Evolutionary conservation across 768 basidiomycete genomes (phyloP), one percentile per base, ranked within the genome.

Genomic region (Termitomyces titanicus): DNA sequence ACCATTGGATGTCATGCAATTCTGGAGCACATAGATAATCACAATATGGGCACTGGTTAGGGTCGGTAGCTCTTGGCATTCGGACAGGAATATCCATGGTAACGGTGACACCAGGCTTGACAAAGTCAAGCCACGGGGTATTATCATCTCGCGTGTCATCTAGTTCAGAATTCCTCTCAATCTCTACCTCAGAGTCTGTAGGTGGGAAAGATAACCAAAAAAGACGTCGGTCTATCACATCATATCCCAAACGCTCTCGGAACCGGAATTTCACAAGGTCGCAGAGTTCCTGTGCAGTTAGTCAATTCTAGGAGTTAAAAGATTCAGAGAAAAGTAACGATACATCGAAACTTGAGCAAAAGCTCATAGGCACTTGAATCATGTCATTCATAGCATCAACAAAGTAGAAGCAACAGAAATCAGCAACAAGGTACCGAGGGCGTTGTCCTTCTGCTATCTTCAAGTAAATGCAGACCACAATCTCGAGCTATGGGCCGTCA

Each of bases 341-440:
- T 17, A 51, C 50, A 37, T 17, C 39, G 6, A 17, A 37, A 20
- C 13, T 54, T 2, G 18, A n/a, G 24, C 53, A 39, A 13, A 39
- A 45, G 8, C 33, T 37, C 45, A 54, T 18, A 0, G 45, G 22
- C 8, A 54, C 53, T 8, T 35, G 18, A 1, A 31, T n/a, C 5
- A 4, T 54, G 18, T 54, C 45, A 15, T 54, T 54, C 37, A 40
- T 54, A 0, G 53, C 53, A 40, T 54, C 53, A 11, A 54, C 42
- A 24, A 52, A 24, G 18, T 52, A 44, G 2, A 52, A 12, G n/a
- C 47, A 5, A 17, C 37, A 20, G 4, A 35, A 29, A 22, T 24
- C 20, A 11, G 27, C 38, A 3, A 18, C 35, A 13, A 54, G 20
- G 18, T 54, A 37, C 8, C 29, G 35, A 7, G 45, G 45, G 2